Evolutionary conservation across 2,329 filamentous ascomycete species (phyloP).

Genomic region (Diplodia scrobiculata): DNA sequence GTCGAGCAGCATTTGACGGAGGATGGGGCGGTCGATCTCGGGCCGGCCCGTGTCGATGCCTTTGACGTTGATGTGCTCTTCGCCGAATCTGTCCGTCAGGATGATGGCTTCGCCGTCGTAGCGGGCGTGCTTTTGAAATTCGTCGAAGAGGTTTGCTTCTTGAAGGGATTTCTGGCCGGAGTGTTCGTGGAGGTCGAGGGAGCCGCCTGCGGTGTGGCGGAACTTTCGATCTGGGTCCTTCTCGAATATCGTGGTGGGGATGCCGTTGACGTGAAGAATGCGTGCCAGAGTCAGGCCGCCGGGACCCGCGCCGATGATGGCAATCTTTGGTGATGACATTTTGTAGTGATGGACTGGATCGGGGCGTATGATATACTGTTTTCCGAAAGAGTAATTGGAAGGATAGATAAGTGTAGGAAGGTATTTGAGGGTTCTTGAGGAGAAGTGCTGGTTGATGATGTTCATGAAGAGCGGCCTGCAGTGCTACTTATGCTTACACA

Average conservation of each 20-base stretch:
- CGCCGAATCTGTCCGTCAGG: conserved; percentile 47
- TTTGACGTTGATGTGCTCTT: conserved; percentile 36
- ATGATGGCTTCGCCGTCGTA: conserved; percentile 57
- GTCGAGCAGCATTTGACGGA: conserved; percentile 51
- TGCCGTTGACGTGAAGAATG: conserved; percentile 53
- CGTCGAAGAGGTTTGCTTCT: conserved; percentile 54
- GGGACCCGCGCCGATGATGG: conserved; percentile 47
- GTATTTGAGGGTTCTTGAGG: background rate
- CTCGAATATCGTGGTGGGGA: conserved; percentile 55
- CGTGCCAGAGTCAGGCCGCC: conserved; percentile 56
- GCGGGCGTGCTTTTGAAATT: conserved; percentile 55
- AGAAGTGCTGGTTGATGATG: background rate
- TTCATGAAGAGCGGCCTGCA: background rate
- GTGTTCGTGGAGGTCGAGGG: conserved; percentile 57
- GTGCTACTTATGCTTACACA: background rate
- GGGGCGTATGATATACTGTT: background rate
- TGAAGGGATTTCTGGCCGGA: conserved; percentile 57
- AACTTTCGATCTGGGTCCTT: conserved; percentile 46
- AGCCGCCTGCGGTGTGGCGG: conserved; percentile 56
- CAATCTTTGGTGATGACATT: conserved; percentile 39
- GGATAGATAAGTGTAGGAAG: background rate
- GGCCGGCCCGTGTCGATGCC: conserved; percentile 45
- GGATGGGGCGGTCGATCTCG: conserved; percentile 57
- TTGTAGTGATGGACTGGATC: conserved; percentile 30
- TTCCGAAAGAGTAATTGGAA: background rate